Percentiles rank a stretch among this genome's conserved stretches.
phyloP scores from a whole-genome alignment of 768 basidiomycete genomes.

The Trametes sanguinea region DNA sequence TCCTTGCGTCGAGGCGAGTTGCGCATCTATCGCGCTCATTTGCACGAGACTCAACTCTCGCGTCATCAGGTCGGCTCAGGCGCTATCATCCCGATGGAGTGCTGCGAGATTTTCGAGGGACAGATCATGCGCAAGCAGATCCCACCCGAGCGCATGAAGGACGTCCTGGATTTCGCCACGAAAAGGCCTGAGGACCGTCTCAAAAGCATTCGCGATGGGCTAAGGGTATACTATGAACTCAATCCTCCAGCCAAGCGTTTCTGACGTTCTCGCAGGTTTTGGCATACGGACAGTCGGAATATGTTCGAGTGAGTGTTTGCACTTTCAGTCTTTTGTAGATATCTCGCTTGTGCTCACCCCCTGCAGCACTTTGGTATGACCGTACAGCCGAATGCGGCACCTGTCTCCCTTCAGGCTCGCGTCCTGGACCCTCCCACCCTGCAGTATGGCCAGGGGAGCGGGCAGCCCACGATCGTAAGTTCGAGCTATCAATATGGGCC shows the following conservation, averaged over 20 bases:
- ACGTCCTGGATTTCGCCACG: conserved; percentile 67
- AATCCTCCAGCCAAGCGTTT: no score
- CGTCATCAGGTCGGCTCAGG: conserved; percentile 53
- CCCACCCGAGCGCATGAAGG: conserved; percentile 63
- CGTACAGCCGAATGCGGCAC: conserved; percentile 49
- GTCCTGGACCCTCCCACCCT: conserved; percentile 65
- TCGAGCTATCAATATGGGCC: no score
- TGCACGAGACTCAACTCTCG: not conserved
- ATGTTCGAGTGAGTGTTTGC: conserved; percentile 45
- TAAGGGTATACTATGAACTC: conserved; percentile 42
- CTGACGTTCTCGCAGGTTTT: conserved; percentile 20
- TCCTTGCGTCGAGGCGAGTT: conserved; percentile 65
- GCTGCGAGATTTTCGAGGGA: conserved; percentile 60
- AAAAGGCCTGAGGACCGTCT: conserved; percentile 62
- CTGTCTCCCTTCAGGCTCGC: conserved; percentile 61
- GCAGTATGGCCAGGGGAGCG: conserved; percentile 61
- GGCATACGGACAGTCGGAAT: conserved; percentile 73
- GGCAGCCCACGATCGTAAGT: conserved; percentile 59
- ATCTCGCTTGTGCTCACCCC: not conserved
- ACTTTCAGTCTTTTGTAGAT: no score
- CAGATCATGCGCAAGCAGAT: conserved; percentile 76
- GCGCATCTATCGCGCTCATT: not conserved
- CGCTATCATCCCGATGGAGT: conserved; percentile 67
- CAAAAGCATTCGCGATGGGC: conserved; percentile 51
- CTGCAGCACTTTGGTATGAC: conserved; percentile 62